Evolutionary conservation across 768 basidiomycete species (phyloP).

Genomic region (Auriculariales sp.): DNA sequence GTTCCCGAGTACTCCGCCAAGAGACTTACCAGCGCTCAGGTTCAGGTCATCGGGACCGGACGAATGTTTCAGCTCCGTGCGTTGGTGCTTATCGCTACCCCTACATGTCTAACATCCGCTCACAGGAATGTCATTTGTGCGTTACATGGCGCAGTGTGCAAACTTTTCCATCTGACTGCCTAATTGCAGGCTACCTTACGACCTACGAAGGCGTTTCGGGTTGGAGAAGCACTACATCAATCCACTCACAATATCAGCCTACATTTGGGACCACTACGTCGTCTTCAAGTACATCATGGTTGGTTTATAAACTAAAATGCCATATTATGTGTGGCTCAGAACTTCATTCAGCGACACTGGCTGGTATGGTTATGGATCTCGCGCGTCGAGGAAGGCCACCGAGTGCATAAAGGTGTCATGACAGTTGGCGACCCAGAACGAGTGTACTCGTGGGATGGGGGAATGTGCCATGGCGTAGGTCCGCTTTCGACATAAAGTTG

Average conservation of each 20-base stretch:
- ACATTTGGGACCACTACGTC: slow-evolving; percentile 14
- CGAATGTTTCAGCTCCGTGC: slow-evolving; percentile 25
- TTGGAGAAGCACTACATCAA: slow-evolving; percentile 23
- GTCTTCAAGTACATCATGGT: slow-evolving; percentile 15
- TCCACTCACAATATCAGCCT: slow-evolving; percentile 23
- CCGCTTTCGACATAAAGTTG: no score
- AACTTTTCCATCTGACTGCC: no score
- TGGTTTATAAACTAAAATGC: no score
- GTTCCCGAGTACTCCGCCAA: slow-evolving; percentile 12
- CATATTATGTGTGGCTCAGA: no score
- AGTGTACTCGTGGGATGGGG: slow-evolving; percentile 21
- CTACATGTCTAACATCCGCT: no score
- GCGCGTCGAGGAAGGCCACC: slow-evolving; percentile 20
- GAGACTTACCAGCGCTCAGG: slow-evolving; percentile 17
- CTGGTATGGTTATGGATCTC: slow-evolving; percentile 28
- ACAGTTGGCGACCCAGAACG: slow-evolving; percentile 21
- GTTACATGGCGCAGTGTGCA: no score
- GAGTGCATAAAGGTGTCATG: slow-evolving; percentile 21
- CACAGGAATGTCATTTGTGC: no score
- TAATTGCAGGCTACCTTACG: slow-evolving; percentile 28
- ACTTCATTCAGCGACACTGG: no score
- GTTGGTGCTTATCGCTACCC: no score
- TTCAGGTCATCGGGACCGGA: slow-evolving; percentile 17
- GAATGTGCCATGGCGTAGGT: slow-evolving; percentile 18
- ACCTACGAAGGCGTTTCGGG: slow-evolving; percentile 24